Conservation (phyloP, 1,139 yeast genomes). For the Maudiozyma humilis region DNA sequence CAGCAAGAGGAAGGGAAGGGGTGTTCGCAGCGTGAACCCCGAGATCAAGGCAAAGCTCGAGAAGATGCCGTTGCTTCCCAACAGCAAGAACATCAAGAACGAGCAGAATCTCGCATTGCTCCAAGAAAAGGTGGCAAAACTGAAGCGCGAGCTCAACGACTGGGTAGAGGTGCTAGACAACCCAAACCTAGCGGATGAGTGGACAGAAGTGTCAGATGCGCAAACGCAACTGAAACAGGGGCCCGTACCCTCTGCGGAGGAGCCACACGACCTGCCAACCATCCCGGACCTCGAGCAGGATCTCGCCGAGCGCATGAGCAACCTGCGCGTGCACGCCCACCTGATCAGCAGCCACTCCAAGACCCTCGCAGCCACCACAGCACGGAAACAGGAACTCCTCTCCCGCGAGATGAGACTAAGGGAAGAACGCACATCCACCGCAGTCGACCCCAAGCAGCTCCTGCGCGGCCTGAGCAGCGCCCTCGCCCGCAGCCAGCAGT, state of each 20-base stretch:
- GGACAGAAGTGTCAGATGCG: constrained; percentile 9
- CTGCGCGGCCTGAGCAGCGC: constrained; percentile 9
- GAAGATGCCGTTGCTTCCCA: constrained; percentile 17
- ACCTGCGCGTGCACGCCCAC: constrained; percentile 13
- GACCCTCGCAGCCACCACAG: constrained; percentile 8
- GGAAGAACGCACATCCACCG: constrained; percentile 3
- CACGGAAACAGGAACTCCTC: constrained; percentile 6
- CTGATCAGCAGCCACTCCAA: constrained; percentile 12
- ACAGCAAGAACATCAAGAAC: constrained; percentile 28
- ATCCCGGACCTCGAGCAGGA: constrained; percentile 10
- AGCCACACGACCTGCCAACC: neutral
- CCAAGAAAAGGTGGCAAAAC: constrained; percentile 17
- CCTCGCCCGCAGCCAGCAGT: neutral
- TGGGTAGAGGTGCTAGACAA: constrained; percentile 24
- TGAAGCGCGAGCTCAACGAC: constrained; percentile 21
- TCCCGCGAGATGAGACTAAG: constrained; percentile 5
- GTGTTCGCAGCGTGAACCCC: neutral
- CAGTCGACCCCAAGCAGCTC: constrained; percentile 5
- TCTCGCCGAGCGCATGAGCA: constrained; percentile 13
- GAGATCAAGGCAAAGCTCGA: neutral
- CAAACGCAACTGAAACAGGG: neutral
- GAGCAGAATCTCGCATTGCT: constrained; percentile 22
- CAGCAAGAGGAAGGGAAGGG: neutral
- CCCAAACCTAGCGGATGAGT: constrained; percentile 15
- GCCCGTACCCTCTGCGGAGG: neutral